These are phyloP conservation scores for Fusarium dimerum DNA, from an alignment of 2,329 filamentous ascomycete genomes.

Conservation along the genomic window DNA sequence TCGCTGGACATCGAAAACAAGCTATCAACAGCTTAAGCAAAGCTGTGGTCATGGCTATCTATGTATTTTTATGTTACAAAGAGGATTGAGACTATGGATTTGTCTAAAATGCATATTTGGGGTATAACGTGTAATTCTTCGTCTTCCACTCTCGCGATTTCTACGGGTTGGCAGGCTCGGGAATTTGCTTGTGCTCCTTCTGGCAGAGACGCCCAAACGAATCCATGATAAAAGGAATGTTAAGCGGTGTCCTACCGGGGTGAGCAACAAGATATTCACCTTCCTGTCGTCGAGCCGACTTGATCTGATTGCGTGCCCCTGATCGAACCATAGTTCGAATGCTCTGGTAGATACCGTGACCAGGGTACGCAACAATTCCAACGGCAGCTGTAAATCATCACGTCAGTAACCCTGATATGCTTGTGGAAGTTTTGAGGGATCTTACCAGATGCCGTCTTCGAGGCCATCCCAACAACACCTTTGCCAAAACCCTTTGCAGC, in stretches of 20 bases:
- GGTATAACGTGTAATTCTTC: not conserved
- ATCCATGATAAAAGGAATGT: constrained; percentile 6
- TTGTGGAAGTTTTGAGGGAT: not conserved
- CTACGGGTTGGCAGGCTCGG: not conserved
- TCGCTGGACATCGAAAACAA: too few relatives aligned
- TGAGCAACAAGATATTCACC: constrained; percentile 1
- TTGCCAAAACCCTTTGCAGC: not conserved
- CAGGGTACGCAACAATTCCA: not conserved
- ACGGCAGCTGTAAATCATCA: too few relatives aligned
- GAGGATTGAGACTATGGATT: too few relatives aligned
- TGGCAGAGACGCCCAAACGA: constrained; percentile 9
- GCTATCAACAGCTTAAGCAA: too few relatives aligned
- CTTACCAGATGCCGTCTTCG: not conserved
- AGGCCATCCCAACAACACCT: not conserved
- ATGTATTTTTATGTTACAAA: too few relatives aligned
- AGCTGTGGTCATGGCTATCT: too few relatives aligned
- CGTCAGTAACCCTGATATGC: too few relatives aligned
- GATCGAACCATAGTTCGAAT: not conserved
- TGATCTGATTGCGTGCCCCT: constrained; percentile 1
- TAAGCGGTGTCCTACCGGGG: not conserved
- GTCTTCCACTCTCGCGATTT: not conserved
- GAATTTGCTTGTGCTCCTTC: constrained; percentile 3
- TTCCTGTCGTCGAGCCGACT: constrained; percentile 5
- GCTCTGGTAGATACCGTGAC: constrained; percentile 8
- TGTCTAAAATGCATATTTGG: too few relatives aligned